Conservation (phyloP, 768 basidiomycete genomes). For the Vararia minispora region DNA sequence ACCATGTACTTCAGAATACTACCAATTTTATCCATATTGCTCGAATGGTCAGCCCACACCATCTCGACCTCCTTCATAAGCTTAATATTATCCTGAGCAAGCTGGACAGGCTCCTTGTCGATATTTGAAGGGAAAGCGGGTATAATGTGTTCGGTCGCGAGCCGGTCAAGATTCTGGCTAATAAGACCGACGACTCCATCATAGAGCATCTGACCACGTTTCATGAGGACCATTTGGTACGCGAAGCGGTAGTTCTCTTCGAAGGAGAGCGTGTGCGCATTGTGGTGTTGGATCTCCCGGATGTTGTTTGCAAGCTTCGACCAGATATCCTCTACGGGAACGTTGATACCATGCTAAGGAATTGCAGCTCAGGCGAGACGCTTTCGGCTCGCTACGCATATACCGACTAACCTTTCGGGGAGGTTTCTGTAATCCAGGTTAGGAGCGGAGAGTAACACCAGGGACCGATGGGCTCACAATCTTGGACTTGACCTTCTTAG, state of each 20-base stretch:
- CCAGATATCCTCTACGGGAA: constrained; percentile 83
- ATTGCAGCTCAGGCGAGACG: not conserved
- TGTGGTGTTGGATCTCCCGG: constrained; percentile 89
- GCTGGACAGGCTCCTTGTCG: constrained; percentile 56
- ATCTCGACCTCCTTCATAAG: constrained; percentile 72
- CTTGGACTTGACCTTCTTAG: constrained; percentile 25
- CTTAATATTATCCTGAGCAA: constrained; percentile 74
- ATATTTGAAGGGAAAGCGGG: constrained; percentile 76
- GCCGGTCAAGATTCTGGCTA: constrained; percentile 67
- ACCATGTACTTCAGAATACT: constrained; percentile 98
- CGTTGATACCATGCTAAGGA: constrained; percentile 56
- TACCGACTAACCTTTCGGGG: constrained; percentile 31
- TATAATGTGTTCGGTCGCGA: constrained; percentile 66
- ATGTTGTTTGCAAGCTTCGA: constrained; percentile 72
- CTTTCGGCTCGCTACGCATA: not conserved
- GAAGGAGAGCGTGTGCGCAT: constrained; percentile 78
- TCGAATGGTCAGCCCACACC: constrained; percentile 91
- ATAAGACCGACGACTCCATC: constrained; percentile 74
- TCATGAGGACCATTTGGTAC: constrained; percentile 88
- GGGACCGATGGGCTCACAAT: constrained; percentile 26
- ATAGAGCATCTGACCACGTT: constrained; percentile 78
- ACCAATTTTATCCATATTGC: constrained; percentile 78
- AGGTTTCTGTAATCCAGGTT: constrained; percentile 26
- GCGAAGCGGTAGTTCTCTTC: constrained; percentile 93
- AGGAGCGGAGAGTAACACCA: constrained; percentile 14